Base-by-base conservation (phyloP, 805 yeast species). In the Monosporozyma unispora region DNA sequence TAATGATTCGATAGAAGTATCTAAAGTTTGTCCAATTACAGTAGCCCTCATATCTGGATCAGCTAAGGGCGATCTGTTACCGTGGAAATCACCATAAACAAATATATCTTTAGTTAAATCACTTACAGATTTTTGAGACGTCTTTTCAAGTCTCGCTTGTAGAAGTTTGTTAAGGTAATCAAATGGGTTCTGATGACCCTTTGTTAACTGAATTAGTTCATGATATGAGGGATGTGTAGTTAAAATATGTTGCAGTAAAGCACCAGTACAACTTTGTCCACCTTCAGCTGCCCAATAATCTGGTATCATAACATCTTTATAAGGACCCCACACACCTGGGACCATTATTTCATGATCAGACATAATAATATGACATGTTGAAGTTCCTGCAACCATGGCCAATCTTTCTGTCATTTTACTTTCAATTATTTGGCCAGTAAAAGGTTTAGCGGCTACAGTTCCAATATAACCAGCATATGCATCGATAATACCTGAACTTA, bases 381-480 rank as follows among this genome's bases (percentile, higher is more conserved):
- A 89, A 5, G 99, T 93, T 52, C 99, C 99, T 0, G 99, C 98
- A 19, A 93, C 97, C 2, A 97, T 96, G 14, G 99, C 98, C 56
- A 93, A 74, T 58, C 97, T 79, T 50, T 49, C 35, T 66, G 63
- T 40, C 70, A 70, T 42, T 51, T 79, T 82, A 52, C 73, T 74
- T 50, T 77, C 75, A 3, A 71, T 72, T 53, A 75, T 68, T n/a
- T 70, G 27, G 4, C 28, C 37, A 8, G 9, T 28, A 16, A 27
- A 9, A 4, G 88, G 81, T 57, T 82, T 81, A 1, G 95, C 96
- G 25, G 97, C 99, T 51, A 91, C 96, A 1, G 98, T 93, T 50
- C 99, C 99, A 49, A 93, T 80, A 97, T 98, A 93, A 43, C 99
- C 99, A 3, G 98, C 95, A 63, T 93, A 93, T 5, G 98, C 97